Conservation (phyloP, 1,284 basidiomycete species). For the Cryptococcus sp. region DNA sequence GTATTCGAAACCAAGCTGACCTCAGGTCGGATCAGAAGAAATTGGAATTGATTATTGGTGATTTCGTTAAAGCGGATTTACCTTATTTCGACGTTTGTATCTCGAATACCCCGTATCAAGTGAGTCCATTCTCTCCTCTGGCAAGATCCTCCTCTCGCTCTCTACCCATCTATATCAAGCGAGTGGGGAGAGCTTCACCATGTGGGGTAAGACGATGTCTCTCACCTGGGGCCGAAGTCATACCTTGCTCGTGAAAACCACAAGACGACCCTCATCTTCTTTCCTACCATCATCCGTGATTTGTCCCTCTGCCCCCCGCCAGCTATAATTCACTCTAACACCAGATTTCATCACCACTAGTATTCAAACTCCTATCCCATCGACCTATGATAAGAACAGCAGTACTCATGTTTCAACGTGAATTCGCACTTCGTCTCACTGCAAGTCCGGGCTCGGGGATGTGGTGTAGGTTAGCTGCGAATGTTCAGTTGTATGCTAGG, state of each 20-base stretch:
- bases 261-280: too few species aligned
- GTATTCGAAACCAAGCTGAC: too few species aligned
- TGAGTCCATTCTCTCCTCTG: slow-evolving; percentile 21
- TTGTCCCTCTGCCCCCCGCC: background rate
- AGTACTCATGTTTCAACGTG: slow-evolving; percentile 99
- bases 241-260: too few species aligned
- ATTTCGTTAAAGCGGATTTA: slow-evolving; percentile 93
- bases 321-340: background rate
- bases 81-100: slow-evolving; percentile 99
- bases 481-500: slow-evolving; percentile 93
- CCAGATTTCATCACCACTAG: slow-evolving; percentile 89
- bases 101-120: slow-evolving; percentile 96
- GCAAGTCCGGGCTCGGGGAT: slow-evolving; percentile 78
- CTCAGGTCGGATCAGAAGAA: slow-evolving; percentile 87
- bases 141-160: background rate
- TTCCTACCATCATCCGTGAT: too few species aligned
- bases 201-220: too few species aligned
- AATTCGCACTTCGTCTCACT: slow-evolving; percentile 90
- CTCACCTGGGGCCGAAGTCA: too few species aligned
- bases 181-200: background rate
- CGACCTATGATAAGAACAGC: slow-evolving; percentile 89
- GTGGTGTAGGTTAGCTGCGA: slow-evolving; percentile 94
- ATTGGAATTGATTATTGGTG: slow-evolving; percentile 89
- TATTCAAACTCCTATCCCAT: slow-evolving; percentile 95
- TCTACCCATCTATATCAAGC: background rate